These are phyloP conservation scores for Cladosporium halotolerans DNA, from an alignment of 2,329 filamentous ascomycete genomes.

Conservation along the genomic window DNA sequence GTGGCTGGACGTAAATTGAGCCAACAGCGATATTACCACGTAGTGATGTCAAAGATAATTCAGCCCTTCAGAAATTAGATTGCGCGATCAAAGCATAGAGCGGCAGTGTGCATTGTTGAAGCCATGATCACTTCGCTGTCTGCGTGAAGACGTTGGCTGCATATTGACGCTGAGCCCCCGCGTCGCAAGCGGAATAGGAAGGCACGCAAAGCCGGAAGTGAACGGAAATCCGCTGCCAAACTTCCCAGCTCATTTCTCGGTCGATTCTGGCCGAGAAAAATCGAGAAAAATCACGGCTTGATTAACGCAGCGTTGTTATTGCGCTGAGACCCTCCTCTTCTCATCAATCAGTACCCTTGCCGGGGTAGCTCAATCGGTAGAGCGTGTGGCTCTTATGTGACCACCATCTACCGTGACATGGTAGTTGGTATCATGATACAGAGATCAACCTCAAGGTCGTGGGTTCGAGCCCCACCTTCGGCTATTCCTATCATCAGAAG, in stretches of 20 bases:
- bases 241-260: no score
- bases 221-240: no score
- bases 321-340: neutral
- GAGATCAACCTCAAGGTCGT: slow-evolving; percentile 23
- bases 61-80: no score
- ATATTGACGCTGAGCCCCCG: neutral
- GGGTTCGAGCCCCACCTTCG: slow-evolving; percentile 24
- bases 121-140: no score
- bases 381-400: slow-evolving; percentile 47
- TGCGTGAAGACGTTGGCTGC: neutral
- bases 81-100: no score
- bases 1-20: no score
- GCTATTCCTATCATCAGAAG: slow-evolving; percentile 18
- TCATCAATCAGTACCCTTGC: slow-evolving; percentile 19
- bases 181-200: neutral
- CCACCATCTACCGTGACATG: neutral
- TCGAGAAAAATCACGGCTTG: neutral
- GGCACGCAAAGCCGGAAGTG: no score
- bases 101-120: no score
- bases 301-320: neutral
- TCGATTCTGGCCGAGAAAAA: no score
- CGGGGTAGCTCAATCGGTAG: slow-evolving; percentile 49
- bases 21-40: no score
- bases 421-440: neutral
- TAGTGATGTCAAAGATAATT: no score